Evolutionary conservation across 1,139 yeast genomes (phyloP).

Genomic region (Trichomonascaceae sp.): DNA sequence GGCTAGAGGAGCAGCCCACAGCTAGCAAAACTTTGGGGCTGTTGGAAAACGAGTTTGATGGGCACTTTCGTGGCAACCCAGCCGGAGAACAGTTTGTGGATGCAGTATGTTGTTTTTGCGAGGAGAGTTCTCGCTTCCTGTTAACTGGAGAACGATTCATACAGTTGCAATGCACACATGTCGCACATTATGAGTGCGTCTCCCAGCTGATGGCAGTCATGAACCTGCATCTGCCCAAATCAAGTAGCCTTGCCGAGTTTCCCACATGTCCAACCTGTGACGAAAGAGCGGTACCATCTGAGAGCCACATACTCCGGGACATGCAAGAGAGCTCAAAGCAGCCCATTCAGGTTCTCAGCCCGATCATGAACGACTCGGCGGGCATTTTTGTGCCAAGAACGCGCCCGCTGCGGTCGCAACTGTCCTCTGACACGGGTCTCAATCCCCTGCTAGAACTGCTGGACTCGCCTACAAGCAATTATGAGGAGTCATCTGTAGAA

Average conservation of each 20-base stretch:
- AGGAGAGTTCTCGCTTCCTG: conserved; percentile 14
- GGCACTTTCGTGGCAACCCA: no score
- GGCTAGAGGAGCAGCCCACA: no score
- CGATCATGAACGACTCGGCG: conserved; percentile 8
- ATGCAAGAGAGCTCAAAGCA: conserved; percentile 12
- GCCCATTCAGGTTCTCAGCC: conserved; percentile 10
- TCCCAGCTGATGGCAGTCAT: conserved; percentile 8
- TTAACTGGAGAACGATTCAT: conserved; percentile 15
- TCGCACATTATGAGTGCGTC: conserved; percentile 17
- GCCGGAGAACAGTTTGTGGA: no score
- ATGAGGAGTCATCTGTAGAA: no score
- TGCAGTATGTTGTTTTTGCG: conserved; percentile 18
- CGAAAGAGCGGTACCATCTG: conserved; percentile 13
- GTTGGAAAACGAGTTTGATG: no score
- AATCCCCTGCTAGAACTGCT: no score
- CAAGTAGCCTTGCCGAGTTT: conserved; percentile 9
- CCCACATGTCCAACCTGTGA: conserved; percentile 19
- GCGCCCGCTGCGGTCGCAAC: conserved; percentile 2
- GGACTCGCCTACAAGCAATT: no score
- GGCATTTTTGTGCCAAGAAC: conserved; percentile 1
- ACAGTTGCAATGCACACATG: conserved; percentile 14
- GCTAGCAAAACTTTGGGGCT: no score
- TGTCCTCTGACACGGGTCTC: conserved; percentile 2
- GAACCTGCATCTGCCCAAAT: conserved; percentile 1
- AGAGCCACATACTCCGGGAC: no score